Evolutionary conservation across 2,329 filamentous ascomycete genomes (phyloP).

Genomic region (Whalleya microplaca): DNA sequence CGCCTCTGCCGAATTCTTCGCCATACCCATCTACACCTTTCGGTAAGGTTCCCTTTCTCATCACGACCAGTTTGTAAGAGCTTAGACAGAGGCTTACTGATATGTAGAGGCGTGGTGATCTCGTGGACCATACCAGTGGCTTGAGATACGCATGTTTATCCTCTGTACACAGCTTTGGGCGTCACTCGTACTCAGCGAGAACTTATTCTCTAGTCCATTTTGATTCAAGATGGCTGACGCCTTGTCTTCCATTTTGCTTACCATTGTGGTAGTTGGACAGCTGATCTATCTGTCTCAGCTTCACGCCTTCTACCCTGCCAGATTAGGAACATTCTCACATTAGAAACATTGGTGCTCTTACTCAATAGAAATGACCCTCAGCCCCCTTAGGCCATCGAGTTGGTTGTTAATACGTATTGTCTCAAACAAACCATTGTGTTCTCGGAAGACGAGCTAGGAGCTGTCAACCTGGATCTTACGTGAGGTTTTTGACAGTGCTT

Average conservation of each 20-base stretch:
- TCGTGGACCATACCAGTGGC: not conserved
- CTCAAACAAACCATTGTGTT: not conserved
- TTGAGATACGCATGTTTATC: not conserved
- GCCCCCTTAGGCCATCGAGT: conserved; percentile 4
- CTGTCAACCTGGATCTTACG: conserved; percentile 10
- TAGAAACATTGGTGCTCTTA: conserved; percentile 6
- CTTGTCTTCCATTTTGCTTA: conserved; percentile 1
- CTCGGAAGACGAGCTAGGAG: not conserved
- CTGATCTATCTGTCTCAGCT: conserved; percentile 7
- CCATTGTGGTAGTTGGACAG: conserved; percentile 3
- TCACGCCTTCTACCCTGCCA: conserved; percentile 1
- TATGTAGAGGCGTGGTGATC: not conserved
- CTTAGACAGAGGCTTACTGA: not conserved
- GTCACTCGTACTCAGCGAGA: not conserved
- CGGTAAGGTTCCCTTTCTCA: not conserved
- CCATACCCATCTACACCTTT: not conserved
- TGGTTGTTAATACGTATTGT: not conserved
- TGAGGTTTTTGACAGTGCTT: conserved; percentile 1
- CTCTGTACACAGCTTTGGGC: not conserved
- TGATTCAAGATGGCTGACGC: not conserved
- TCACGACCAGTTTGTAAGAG: not conserved
- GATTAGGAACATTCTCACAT: conserved; percentile 10
- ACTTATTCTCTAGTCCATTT: not conserved
- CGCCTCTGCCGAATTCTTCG: not conserved
- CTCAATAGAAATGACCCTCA: not conserved